These are phyloP conservation scores for Caloboletus inedulis DNA, from an alignment of 1,284 basidiomycete species.

Conservation along the genomic window DNA sequence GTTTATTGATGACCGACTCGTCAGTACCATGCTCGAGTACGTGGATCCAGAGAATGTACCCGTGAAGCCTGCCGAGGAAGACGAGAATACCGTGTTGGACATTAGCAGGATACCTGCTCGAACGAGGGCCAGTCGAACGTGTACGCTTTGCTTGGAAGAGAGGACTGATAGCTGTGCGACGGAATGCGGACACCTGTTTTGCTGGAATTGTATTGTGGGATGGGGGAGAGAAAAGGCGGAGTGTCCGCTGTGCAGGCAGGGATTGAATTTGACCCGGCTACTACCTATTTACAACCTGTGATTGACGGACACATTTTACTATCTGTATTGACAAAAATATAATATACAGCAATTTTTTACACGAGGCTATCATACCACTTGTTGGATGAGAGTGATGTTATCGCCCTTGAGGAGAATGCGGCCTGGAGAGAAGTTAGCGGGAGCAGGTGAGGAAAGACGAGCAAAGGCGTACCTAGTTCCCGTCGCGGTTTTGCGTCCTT, in stretches of 20 bases:
- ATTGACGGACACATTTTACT: conserved; percentile 5
- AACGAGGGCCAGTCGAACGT: conserved; percentile 65
- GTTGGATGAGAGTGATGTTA: conserved; percentile 94
- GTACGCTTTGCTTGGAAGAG: conserved; percentile 85
- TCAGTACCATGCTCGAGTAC: conserved; percentile 56
- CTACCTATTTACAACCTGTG: conserved; percentile 85
- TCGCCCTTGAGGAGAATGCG: conserved; percentile 94
- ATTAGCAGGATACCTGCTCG: conserved; percentile 49
- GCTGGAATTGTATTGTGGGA: conserved; percentile 88
- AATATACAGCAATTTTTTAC: conserved; percentile 28
- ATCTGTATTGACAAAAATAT: conserved; percentile 8
- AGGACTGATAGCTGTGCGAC: conserved; percentile 79
- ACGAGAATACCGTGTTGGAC: conserved; percentile 63
- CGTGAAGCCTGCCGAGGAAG: conserved; percentile 60
- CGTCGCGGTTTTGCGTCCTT: conserved; percentile 82
- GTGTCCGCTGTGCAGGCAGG: conserved; percentile 85
- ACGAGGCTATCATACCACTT: conserved; percentile 39
- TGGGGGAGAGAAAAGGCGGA: conserved; percentile 91
- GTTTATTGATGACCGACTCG: conserved; percentile 62
- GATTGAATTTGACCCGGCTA: conserved; percentile 67
- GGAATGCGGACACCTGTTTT: conserved; percentile 93
- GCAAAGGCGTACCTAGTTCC: conserved; percentile 59
- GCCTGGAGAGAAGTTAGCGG: conserved; percentile 46
- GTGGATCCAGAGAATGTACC: conserved; percentile 51
- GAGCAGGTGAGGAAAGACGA: conserved; percentile 1